phyloP scores from a whole-genome alignment of 1,284 basidiomycete species.

The Moesziomyces sp. region DNA sequence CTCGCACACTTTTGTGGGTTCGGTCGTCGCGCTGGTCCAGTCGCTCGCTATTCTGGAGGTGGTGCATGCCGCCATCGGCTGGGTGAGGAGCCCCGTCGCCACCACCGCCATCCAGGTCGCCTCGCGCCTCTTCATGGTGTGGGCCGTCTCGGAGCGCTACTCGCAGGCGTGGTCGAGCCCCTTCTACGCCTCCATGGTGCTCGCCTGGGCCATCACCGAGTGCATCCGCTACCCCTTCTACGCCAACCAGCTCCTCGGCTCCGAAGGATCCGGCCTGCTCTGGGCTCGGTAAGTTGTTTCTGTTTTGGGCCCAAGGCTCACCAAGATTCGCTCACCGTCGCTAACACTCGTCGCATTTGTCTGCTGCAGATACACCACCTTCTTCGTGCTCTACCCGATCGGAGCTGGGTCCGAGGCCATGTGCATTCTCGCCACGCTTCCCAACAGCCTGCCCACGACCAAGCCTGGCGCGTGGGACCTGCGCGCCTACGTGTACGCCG shows the following conservation, averaged over 20 bases:
- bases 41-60: slow-evolving; percentile 60
- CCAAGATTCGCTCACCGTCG: background rate
- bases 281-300: slow-evolving; percentile 68
- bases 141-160: slow-evolving; percentile 72
- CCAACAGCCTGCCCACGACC: slow-evolving; percentile 65
- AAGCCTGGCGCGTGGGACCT: slow-evolving; percentile 41
- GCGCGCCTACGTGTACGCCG: slow-evolving; percentile 70
- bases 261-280: slow-evolving; percentile 51
- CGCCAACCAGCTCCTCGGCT: slow-evolving; percentile 73
- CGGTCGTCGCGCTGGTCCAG: slow-evolving; percentile 56
- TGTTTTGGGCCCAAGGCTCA: too few species aligned
- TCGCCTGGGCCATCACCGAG: slow-evolving; percentile 93
- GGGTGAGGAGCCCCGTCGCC: slow-evolving; percentile 83
- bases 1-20: slow-evolving; percentile 53
- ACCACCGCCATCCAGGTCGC: slow-evolving; percentile 88
- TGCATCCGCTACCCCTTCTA: slow-evolving; percentile 93
- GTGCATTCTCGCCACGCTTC: slow-evolving; percentile 82
- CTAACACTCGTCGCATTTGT: background rate
- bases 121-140: slow-evolving; percentile 85
- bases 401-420: slow-evolving; percentile 91
- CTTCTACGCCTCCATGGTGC: slow-evolving; percentile 87
- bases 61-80: slow-evolving; percentile 81
- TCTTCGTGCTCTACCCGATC: slow-evolving; percentile 90
- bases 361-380: slow-evolving; percentile 80
- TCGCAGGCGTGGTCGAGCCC: slow-evolving; percentile 72